Percentiles rank a stretch among this genome's conserved stretches.
Conservation (phyloP, 129 eudicot genomes). For the Smallanthus sonchifolius region DNA sequence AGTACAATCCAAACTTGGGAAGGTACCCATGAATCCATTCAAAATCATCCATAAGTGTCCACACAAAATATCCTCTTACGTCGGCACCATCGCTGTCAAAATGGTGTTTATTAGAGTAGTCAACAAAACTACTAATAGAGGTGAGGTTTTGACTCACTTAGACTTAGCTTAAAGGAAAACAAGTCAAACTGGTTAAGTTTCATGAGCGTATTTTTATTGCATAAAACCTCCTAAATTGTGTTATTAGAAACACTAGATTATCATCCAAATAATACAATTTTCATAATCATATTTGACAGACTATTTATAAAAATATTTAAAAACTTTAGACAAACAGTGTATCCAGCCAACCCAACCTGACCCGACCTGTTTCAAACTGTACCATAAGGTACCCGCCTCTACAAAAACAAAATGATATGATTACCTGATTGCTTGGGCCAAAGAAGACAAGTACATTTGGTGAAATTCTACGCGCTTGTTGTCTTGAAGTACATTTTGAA, state of each 20-base stretch:
- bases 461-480: constrained; percentile 52
- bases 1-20: constrained; percentile 50
- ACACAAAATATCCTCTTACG: constrained; percentile 75
- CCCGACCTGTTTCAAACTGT: neutral
- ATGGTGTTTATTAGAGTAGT: neutral
- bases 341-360: neutral
- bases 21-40: constrained; percentile 68
- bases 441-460: constrained; percentile 49
- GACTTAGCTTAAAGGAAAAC: too few species aligned
- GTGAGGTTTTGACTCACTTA: neutral
- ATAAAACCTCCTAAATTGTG: too few species aligned
- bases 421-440: constrained; percentile 67
- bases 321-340: neutral
- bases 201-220: too few species aligned
- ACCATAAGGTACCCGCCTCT: neutral
- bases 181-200: too few species aligned
- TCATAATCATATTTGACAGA: too few species aligned
- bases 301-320: too few species aligned
- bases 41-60: constrained; percentile 83
- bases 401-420: neutral
- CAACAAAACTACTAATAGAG: neutral
- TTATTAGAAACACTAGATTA: too few species aligned
- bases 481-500: constrained; percentile 35
- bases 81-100: constrained; percentile 74
- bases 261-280: too few species aligned